Evolutionary conservation across 495 filamentous ascomycete species (phyloP).

Genomic region (Neurospora sp.): DNA sequence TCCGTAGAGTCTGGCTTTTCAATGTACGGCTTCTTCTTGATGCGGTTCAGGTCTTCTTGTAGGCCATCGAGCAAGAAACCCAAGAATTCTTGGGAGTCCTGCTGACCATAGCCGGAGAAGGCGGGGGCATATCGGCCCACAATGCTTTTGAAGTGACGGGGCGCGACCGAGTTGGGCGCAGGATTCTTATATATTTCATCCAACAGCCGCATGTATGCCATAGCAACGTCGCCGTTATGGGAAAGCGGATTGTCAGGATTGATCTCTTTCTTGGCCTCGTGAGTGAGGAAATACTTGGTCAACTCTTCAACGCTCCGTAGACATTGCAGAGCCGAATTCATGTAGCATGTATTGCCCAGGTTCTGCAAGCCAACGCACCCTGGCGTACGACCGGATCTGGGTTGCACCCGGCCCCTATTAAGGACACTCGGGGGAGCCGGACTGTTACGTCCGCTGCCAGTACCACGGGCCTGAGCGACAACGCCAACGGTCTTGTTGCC

Average conservation of each 20-base stretch:
- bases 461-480: conserved; percentile 15
- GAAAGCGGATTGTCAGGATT: conserved; percentile 77
- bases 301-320: conserved; percentile 85
- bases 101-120: conserved; percentile 91
- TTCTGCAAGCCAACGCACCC: conserved; percentile 80
- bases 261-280: conserved; percentile 63
- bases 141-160: conserved; percentile 65
- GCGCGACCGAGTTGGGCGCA: conserved; percentile 52
- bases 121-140: conserved; percentile 70
- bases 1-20: conserved; percentile 97
- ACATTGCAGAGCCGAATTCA: conserved; percentile 96
- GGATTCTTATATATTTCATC: conserved; percentile 59
- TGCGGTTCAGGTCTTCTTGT: conserved; percentile 88
- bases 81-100: conserved; percentile 96
- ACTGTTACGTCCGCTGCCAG: conserved; percentile 51
- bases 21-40: conserved; percentile 92
- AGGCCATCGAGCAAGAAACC: conserved; percentile 90
- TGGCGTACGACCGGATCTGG: conserved; percentile 46
- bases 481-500: conserved; percentile 24
- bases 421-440: conserved; percentile 46
- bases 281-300: conserved; percentile 76
- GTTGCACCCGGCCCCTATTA: conserved; percentile 57
- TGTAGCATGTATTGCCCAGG: conserved; percentile 95
- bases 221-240: conserved; percentile 73
- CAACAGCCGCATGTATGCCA: conserved; percentile 65